Evolutionary conservation across 441 rosid genomes (phyloP).

Genomic region (Croton laevigatus): DNA sequence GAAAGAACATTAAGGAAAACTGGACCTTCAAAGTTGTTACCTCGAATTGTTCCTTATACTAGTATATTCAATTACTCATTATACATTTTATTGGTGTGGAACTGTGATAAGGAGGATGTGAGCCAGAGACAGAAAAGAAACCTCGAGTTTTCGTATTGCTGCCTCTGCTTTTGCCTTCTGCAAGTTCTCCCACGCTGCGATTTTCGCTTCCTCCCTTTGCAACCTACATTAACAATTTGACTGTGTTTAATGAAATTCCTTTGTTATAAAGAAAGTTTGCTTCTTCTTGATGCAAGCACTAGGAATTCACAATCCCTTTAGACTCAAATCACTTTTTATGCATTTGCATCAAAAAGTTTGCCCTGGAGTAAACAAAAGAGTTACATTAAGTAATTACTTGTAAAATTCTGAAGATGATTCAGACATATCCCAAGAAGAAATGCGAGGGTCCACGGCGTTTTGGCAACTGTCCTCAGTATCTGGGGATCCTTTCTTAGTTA

Average conservation of each 20-base stretch:
- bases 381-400: conserved; percentile 36
- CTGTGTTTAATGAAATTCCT: not conserved
- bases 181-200: conserved; percentile 89
- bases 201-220: conserved; percentile 86
- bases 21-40: not conserved
- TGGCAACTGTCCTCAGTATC: conserved; percentile 37
- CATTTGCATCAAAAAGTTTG: not conserved
- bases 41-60: not conserved
- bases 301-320: not conserved
- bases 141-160: conserved; percentile 84
- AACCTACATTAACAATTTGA: conserved; percentile 40
- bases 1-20: not conserved
- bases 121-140: conserved; percentile 7
- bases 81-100: not conserved
- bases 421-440: conserved; percentile 56
- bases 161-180: conserved; percentile 96
- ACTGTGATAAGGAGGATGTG: not conserved
- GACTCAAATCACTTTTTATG: not conserved
- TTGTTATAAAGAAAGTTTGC: not conserved
- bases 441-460: conserved; percentile 27
- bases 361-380: not conserved
- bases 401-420: conserved; percentile 52
- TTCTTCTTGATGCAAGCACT: not conserved
- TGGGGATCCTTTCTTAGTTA: conserved; percentile 37
- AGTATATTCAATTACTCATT: not conserved